These are phyloP conservation scores for Melaleuca alternifolia DNA, from an alignment of 345 rosid genomes.

Conservation along the genomic window DNA sequence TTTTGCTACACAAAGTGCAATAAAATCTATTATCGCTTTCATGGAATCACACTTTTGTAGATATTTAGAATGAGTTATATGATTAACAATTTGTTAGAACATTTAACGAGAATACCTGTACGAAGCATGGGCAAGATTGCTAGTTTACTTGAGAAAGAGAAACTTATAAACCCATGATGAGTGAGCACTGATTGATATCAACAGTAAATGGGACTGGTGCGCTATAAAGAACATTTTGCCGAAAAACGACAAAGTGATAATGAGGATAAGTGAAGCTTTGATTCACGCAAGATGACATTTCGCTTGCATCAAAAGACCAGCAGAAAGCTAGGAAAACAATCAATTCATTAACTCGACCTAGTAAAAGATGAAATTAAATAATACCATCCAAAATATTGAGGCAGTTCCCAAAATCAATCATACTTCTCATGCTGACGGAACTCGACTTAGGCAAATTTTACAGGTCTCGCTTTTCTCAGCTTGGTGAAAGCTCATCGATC, in stretches of 20 bases:
- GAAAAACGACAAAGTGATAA: not conserved
- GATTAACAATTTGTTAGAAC: not conserved
- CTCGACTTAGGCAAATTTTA: rapidly evolving
- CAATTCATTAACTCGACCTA: not conserved
- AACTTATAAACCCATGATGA: not conserved
- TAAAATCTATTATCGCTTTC: not conserved
- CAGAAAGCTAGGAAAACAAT: not conserved
- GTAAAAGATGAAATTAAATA: not conserved
- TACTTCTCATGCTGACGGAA: not conserved
- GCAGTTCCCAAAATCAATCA: not conserved
- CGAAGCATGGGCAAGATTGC: not conserved
- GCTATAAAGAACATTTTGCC: not conserved
- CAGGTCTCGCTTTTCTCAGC: not conserved
- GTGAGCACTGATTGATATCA: not conserved
- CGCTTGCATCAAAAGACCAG: not conserved
- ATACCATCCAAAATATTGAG: not conserved
- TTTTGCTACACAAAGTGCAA: not conserved
- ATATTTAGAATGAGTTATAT: not conserved
- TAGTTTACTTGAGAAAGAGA: not conserved
- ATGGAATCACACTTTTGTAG: not conserved
- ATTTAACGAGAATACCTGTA: not conserved
- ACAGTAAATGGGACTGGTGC: not conserved
- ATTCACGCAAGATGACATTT: not conserved
- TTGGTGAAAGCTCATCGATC: not conserved
- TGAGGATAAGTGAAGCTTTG: not conserved